phyloP scores from a whole-genome alignment of 305 asterid species.

The Rubia tinctorum region DNA sequence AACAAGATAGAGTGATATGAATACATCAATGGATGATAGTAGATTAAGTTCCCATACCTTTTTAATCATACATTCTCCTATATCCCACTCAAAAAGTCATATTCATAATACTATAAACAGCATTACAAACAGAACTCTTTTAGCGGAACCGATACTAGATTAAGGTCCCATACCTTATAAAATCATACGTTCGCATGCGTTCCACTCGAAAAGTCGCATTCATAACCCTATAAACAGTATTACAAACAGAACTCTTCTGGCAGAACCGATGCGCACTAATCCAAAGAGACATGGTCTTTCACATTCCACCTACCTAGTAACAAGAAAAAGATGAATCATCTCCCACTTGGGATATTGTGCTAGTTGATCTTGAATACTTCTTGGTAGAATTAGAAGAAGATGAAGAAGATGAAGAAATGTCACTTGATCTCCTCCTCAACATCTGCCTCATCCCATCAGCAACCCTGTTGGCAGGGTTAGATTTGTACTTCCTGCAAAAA shows the following conservation, averaged over 20 bases:
- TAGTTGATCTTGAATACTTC: slow-evolving; percentile 43
- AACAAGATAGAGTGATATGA: background rate
- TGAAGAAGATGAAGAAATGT: slow-evolving; percentile 25
- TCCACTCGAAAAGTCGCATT: background rate
- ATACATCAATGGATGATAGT: background rate
- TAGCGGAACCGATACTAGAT: background rate
- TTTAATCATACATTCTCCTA: slow-evolving; percentile 6
- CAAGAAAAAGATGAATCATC: slow-evolving; percentile 36
- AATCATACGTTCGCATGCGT: background rate
- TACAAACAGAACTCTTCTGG: background rate
- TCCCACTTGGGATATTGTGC: slow-evolving; percentile 43
- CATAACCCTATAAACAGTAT: background rate
- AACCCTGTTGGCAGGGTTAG: slow-evolving; percentile 67
- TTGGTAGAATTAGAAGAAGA: slow-evolving; percentile 22
- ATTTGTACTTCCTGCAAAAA: slow-evolving; percentile 56
- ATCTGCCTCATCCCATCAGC: slow-evolving; percentile 91
- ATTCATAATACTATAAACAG: background rate
- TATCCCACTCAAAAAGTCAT: background rate
- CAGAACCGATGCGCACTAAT: background rate
- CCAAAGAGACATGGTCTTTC: background rate
- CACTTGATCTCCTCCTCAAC: slow-evolving; percentile 60
- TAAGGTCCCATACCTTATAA: background rate
- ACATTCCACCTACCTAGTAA: slow-evolving; percentile 21
- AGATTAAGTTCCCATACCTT: background rate
- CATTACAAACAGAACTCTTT: background rate